Evolutionary conservation across 495 filamentous ascomycete genomes (phyloP).

Genomic region (Aspergillus panamensis): DNA sequence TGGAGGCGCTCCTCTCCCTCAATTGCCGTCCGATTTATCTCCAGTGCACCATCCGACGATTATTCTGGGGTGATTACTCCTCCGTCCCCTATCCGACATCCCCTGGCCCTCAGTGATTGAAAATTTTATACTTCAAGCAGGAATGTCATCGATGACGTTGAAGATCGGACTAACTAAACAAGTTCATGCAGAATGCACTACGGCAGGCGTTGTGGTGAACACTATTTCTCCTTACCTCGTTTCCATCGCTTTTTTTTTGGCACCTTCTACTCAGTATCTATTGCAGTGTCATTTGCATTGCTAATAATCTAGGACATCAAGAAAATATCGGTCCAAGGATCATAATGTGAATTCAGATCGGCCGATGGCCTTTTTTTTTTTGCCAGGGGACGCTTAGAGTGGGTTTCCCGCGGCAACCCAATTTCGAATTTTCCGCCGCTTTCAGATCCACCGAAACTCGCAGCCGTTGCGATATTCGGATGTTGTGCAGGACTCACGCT

Average conservation of each 20-base stretch:
- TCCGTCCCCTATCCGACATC: too few species aligned
- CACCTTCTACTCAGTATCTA: too few species aligned
- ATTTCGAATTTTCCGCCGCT: conserved; percentile 8
- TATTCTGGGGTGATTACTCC: background rate
- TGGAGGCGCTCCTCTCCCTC: background rate
- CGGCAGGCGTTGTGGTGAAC: conserved; percentile 7
- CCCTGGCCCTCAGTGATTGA: background rate
- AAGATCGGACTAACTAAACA: conserved; percentile 1
- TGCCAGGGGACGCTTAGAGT: background rate
- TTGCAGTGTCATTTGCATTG: background rate
- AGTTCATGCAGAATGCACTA: conserved; percentile 10
- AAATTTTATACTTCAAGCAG: background rate
- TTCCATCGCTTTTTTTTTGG: background rate
- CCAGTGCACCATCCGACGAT: background rate
- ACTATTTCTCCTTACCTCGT: background rate
- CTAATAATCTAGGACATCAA: conserved; percentile 5
- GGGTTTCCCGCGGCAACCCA: conserved; percentile 19
- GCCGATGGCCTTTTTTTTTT: background rate
- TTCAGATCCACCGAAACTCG: conserved; percentile 15
- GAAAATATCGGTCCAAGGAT: background rate
- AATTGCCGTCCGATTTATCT: too few species aligned
- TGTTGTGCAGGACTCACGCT: background rate
- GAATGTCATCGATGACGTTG: conserved; percentile 12
- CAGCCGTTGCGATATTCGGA: conserved; percentile 14
- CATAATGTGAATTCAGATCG: background rate